These are phyloP conservation scores for Sporothrix pseudoabietina DNA, from an alignment of 2,329 filamentous ascomycete genomes.

Conservation along the genomic window DNA sequence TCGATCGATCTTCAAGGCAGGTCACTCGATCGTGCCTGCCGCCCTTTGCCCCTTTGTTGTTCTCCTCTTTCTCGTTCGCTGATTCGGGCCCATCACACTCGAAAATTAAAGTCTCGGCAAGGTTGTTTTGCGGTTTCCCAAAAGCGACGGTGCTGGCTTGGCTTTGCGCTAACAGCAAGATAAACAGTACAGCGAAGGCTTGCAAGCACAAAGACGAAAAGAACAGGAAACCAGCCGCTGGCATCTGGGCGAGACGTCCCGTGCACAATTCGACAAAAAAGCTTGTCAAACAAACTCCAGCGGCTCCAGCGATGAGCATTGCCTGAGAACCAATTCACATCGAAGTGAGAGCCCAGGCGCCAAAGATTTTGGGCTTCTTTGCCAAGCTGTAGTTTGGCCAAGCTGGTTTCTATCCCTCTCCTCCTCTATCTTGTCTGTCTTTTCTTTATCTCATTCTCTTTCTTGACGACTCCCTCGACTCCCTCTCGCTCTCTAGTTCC, in stretches of 20 bases:
- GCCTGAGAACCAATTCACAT: background rate
- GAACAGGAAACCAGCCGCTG: background rate
- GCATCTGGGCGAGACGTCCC: background rate
- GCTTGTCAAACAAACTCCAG: background rate
- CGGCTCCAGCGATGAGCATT: background rate
- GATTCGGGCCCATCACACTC: background rate
- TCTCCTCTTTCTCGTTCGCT: no score
- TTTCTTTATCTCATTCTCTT: background rate
- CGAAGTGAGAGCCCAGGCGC: background rate
- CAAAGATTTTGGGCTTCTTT: constrained; percentile 8
- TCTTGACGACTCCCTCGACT: background rate
- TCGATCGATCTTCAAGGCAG: background rate
- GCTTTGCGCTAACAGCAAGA: constrained; percentile 7
- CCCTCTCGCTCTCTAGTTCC: background rate
- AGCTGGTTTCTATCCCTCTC: no score
- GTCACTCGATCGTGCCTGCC: background rate
- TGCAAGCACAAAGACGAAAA: background rate
- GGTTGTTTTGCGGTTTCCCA: background rate
- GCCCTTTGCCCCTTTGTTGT: background rate
- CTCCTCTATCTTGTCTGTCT: background rate
- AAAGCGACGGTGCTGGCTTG: background rate
- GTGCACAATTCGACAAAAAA: background rate
- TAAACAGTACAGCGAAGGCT: background rate
- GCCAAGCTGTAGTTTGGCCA: background rate
- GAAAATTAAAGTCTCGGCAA: constrained; percentile 2